Conservation (phyloP, 2,329 filamentous ascomycete genomes). For the Paecilomyces dactylethromorphus region DNA sequence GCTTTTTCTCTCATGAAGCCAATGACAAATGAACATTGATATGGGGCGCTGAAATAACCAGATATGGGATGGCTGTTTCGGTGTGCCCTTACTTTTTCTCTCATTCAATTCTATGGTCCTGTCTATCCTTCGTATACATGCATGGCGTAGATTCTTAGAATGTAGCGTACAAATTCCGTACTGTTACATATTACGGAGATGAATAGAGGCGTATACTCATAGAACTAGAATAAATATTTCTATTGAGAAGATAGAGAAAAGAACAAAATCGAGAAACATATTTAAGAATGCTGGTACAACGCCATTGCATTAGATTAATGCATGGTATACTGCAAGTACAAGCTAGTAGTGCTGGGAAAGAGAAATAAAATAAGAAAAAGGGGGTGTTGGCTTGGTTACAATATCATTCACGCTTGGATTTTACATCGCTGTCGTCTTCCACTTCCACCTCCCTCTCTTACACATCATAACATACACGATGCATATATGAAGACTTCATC, state of each 20-base stretch:
- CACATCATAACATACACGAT: neutral
- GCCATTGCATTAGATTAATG: neutral
- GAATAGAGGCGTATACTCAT: neutral
- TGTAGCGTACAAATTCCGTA: neutral
- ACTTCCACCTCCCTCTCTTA: neutral
- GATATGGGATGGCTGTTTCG: neutral
- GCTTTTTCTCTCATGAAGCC: conserved; percentile 2
- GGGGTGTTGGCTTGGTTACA: neutral
- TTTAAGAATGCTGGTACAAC: neutral
- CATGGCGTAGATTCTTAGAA: neutral
- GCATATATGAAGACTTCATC: neutral
- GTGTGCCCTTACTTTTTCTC: neutral
- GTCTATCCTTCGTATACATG: neutral
- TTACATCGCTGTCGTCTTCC: neutral
- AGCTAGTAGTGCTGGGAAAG: neutral
- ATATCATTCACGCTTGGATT: neutral
- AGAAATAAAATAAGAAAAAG: neutral
- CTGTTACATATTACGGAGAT: neutral
- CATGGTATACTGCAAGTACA: neutral
- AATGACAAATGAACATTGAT: neutral
- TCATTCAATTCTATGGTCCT: neutral
- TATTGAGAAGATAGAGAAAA: neutral
- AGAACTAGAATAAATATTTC: too few relatives aligned
- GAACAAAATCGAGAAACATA: neutral
- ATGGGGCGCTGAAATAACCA: neutral